phyloP scores from a whole-genome alignment of 805 yeast species.

The Metschnikowia noctiluminum region DNA sequence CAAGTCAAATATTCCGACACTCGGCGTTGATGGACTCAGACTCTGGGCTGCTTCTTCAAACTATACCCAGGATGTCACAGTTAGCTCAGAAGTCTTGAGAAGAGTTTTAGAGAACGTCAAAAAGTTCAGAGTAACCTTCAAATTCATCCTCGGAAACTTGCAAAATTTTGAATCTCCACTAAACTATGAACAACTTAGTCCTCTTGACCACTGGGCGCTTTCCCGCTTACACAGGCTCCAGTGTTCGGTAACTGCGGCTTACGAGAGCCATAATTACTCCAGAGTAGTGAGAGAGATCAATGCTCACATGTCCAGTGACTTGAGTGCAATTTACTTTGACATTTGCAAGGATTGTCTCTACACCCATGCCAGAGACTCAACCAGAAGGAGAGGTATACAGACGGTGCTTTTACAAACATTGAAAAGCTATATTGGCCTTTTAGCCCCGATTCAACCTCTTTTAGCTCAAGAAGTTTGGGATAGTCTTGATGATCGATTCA shows the following conservation, averaged over 20 bases:
- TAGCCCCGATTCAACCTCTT: slow-evolving; percentile 81
- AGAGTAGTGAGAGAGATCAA: slow-evolving; percentile 65
- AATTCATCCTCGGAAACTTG: slow-evolving; percentile 78
- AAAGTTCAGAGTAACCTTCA: slow-evolving; percentile 78
- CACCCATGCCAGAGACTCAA: slow-evolving; percentile 52
- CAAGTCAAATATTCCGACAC: slow-evolving; percentile 45
- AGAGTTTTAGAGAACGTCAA: slow-evolving; percentile 79
- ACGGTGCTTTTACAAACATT: slow-evolving; percentile 63
- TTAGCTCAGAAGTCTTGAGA: slow-evolving; percentile 66
- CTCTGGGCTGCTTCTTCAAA: slow-evolving; percentile 88
- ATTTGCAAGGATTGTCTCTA: slow-evolving; percentile 82
- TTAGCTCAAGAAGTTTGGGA: slow-evolving; percentile 89
- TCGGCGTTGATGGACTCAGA: slow-evolving; percentile 90
- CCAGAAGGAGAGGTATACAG: slow-evolving; percentile 57
- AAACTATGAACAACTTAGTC: slow-evolving; percentile 31
- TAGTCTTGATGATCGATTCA: slow-evolving; percentile 27
- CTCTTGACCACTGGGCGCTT: slow-evolving; percentile 62
- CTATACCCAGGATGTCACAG: slow-evolving; percentile 74
- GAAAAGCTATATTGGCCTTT: slow-evolving; percentile 56
- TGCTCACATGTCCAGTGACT: slow-evolving; percentile 66
- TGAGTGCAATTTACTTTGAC: slow-evolving; percentile 85
- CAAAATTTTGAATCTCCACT: slow-evolving; percentile 39
- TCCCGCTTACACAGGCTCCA: slow-evolving; percentile 51
- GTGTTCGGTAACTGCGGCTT: slow-evolving; percentile 39
- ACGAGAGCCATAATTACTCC: slow-evolving; percentile 60